Percentiles rank a stretch among this genome's conserved stretches.
Evolutionary conservation across 345 rosid species (phyloP).

Genomic region (Brassica rapa): DNA sequence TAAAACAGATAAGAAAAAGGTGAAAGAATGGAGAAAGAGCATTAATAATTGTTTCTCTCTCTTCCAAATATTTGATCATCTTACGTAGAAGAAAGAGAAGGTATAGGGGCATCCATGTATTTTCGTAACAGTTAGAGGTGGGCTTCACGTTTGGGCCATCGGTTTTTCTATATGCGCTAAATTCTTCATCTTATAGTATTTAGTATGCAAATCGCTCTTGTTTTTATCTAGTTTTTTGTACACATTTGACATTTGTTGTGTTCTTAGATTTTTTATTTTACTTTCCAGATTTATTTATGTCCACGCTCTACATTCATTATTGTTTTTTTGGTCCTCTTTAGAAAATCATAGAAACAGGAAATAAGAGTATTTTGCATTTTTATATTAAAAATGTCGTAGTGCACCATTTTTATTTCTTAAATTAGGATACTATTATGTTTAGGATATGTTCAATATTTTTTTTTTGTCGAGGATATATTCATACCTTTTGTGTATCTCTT

Average conservation of each 20-base stretch:
- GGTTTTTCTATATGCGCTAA: too few species aligned
- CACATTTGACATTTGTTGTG: constrained; percentile 39
- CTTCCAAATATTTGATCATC: too few species aligned
- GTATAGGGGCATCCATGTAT: too few species aligned
- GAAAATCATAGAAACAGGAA: not conserved
- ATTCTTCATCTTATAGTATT: too few species aligned
- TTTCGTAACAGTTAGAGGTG: too few species aligned
- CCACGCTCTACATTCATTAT: constrained; percentile 30
- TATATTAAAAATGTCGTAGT: not conserved
- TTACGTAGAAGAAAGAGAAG: too few species aligned
- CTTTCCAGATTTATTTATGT: constrained; percentile 24
- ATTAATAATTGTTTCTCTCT: too few species aligned
- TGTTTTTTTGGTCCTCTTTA: constrained; percentile 9
- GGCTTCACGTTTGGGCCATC: too few species aligned
- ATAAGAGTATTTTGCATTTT: not conserved
- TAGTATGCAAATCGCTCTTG: not conserved
- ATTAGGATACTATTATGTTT: too few species aligned
- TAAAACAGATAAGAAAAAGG: too few species aligned
- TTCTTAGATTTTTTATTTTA: constrained; percentile 16
- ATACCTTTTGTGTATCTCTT: too few species aligned
- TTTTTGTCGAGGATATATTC: not conserved
- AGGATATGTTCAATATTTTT: not conserved
- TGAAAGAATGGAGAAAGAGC: too few species aligned
- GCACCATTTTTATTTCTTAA: not conserved
- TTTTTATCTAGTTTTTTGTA: constrained; percentile 7